These are phyloP conservation scores for Dinochytrium kinnereticum DNA, from an alignment of 371 early-diverging fungal genomes.

Conservation along the genomic window DNA sequence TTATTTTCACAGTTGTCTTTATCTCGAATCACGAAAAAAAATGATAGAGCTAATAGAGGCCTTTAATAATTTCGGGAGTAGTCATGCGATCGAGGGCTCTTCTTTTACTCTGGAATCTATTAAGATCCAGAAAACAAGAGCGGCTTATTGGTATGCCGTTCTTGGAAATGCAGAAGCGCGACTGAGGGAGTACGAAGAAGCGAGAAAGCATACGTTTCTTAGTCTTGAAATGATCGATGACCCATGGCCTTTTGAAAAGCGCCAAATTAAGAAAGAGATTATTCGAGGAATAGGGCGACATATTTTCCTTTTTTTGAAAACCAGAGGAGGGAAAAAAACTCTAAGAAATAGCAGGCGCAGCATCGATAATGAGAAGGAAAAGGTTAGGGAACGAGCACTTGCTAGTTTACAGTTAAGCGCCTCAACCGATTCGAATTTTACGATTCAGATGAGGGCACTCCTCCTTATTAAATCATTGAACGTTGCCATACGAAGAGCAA, in stretches of 20 bases:
- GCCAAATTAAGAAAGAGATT: background rate
- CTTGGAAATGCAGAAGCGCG: background rate
- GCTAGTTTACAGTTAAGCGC: background rate
- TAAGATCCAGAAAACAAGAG: background rate
- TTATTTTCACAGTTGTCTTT: background rate
- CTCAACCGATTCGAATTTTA: background rate
- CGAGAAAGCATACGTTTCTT: background rate
- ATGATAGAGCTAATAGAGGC: background rate
- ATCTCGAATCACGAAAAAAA: background rate
- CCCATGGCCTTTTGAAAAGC: background rate
- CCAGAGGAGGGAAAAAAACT: background rate
- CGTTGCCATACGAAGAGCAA: background rate
- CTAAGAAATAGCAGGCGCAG: background rate
- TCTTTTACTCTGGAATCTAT: background rate
- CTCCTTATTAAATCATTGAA: background rate
- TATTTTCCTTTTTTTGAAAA: background rate
- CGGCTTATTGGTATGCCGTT: background rate
- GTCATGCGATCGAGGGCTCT: background rate
- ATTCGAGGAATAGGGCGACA: background rate
- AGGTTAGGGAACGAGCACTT: background rate
- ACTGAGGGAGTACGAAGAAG: background rate
- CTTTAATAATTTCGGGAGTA: background rate
- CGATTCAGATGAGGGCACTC: background rate
- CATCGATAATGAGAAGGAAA: background rate
- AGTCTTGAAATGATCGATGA: background rate